Evolutionary conservation across 106 monocot genomes (phyloP).

Genomic region (Xerophyta viscosa): DNA sequence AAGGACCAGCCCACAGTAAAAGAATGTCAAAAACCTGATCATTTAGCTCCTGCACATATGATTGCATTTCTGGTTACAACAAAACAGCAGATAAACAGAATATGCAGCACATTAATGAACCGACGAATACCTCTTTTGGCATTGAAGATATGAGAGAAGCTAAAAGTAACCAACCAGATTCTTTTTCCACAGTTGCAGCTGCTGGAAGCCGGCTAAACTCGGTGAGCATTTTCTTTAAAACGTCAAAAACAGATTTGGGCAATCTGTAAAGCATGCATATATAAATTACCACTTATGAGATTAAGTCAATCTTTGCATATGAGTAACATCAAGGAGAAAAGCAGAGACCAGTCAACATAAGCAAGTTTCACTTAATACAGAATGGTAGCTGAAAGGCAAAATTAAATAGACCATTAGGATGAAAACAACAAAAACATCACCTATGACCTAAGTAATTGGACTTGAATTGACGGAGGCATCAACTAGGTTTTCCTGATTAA

Average conservation of each 20-base stretch:
- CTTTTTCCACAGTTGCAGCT: slow-evolving; percentile 69
- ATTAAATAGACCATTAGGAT: too few species aligned
- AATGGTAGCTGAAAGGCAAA: too few species aligned
- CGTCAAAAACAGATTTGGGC: slow-evolving; percentile 79
- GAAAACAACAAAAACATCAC: too few species aligned
- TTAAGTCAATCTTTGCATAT: too few species aligned
- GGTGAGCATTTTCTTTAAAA: slow-evolving; percentile 87
- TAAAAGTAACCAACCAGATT: slow-evolving; percentile 90
- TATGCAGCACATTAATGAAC: background rate
- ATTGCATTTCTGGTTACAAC: too few species aligned
- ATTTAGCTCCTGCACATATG: slow-evolving; percentile 71
- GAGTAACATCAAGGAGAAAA: too few species aligned
- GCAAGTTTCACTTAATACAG: too few species aligned
- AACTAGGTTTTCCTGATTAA: too few species aligned
- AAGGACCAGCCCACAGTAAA: slow-evolving; percentile 76
- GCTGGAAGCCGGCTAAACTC: slow-evolving; percentile 63
- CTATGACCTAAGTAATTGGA: too few species aligned
- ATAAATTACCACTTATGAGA: too few species aligned
- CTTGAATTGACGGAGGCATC: too few species aligned
- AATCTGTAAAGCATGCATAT: slow-evolving; percentile 57
- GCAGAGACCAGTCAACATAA: too few species aligned
- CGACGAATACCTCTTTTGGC: slow-evolving; percentile 73
- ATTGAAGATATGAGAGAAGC: slow-evolving; percentile 79
- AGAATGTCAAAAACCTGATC: slow-evolving; percentile 96
- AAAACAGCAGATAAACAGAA: background rate